Percentiles rank a stretch among this genome's conserved stretches.
phyloP scores from a whole-genome alignment of 163 green algal genomes.

The Scenedesmus sp. region DNA sequence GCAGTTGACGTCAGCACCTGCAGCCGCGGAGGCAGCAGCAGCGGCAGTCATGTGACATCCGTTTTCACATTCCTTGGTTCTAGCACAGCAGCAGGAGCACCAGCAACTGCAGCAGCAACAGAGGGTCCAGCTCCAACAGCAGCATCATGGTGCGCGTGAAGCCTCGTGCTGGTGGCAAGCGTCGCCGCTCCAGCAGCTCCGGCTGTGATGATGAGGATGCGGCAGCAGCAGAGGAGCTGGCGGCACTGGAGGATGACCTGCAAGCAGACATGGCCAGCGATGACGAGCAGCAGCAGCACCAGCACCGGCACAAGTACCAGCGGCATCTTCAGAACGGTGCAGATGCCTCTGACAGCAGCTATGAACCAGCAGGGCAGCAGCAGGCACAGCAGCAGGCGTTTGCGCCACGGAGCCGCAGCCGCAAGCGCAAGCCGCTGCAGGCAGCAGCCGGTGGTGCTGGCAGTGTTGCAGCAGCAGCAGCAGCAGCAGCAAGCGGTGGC shows the following conservation, averaged over 20 bases:
- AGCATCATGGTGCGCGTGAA: conserved; percentile 28
- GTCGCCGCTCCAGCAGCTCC: not conserved
- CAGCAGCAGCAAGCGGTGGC: conserved; percentile 13
- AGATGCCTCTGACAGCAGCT: conserved; percentile 17
- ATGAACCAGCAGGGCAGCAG: not conserved
- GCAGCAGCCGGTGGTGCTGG: not conserved
- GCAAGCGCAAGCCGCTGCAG: conserved; percentile 16
- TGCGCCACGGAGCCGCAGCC: not conserved
- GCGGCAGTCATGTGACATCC: not conserved
- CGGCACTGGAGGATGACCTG: not conserved
- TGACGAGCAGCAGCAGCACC: not conserved
- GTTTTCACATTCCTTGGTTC: not conserved
- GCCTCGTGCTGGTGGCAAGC: not conserved
- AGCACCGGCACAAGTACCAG: conserved; percentile 21
- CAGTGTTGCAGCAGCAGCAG: not conserved
- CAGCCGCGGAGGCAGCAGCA: not conserved
- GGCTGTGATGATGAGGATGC: not conserved
- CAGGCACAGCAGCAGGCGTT: not conserved
- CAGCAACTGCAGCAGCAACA: not conserved
- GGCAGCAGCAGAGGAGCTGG: not conserved
- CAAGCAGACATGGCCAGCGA: not conserved
- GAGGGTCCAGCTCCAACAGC: not conserved
- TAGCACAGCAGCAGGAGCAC: not conserved
- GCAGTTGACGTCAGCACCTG: not conserved
- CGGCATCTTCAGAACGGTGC: not conserved